A percentile compares a stretch with the other conserved stretches of the same genome.
These are phyloP conservation scores for Cymbopogon citratus DNA, from an alignment of 176 grass and related monocot genomes.

Conservation along the genomic window DNA sequence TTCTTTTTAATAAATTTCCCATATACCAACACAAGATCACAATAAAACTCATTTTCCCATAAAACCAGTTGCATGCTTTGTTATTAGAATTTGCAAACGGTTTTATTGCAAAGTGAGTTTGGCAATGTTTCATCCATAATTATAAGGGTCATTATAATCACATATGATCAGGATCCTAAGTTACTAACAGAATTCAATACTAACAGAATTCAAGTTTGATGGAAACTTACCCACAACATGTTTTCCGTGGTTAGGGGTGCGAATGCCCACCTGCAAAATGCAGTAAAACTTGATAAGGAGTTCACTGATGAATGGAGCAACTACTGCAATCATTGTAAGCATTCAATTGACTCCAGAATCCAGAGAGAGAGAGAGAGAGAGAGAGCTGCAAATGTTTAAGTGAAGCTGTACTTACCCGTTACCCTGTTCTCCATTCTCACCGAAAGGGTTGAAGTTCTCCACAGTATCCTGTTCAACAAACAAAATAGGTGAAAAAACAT, in stretches of 20 bases:
- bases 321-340: not conserved
- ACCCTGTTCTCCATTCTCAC: slow-evolving; percentile 61
- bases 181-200: not conserved
- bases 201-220: not conserved
- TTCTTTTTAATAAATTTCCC: not conserved
- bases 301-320: slow-evolving; percentile 12
- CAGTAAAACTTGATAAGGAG: not conserved
- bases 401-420: slow-evolving; percentile 55
- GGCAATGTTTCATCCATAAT: not conserved
- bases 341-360: not conserved
- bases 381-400: not conserved
- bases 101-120: not conserved
- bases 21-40: not conserved
- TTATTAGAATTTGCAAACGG: not conserved
- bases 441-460: slow-evolving; percentile 82
- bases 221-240: slow-evolving; percentile 63
- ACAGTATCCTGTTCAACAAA: slow-evolving; percentile 77
- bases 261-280: slow-evolving; percentile 75
- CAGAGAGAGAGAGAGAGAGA: not conserved
- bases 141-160: not conserved
- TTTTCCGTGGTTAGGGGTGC: slow-evolving; percentile 82
- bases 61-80: not conserved
- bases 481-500: slow-evolving; percentile 11
- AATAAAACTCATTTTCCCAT: not conserved
- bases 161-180: not conserved